Conservation (phyloP, 2,329 filamentous ascomycete species). For the Akanthomyces muscarius region DNA sequence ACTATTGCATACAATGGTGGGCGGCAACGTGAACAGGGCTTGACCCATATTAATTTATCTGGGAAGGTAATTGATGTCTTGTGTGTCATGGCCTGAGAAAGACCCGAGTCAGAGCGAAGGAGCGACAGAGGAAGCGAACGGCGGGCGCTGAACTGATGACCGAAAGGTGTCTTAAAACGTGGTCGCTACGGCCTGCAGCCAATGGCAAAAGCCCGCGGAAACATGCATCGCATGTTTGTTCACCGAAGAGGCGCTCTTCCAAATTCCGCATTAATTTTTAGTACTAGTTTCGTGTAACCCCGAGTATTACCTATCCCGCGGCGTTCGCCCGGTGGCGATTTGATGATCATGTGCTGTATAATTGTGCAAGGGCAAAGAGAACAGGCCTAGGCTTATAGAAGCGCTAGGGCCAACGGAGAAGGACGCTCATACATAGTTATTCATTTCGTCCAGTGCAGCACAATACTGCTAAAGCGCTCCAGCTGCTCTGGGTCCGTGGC, state of each 20-base stretch:
- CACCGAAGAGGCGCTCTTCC: background rate
- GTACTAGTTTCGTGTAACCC: background rate
- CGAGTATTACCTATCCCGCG: background rate
- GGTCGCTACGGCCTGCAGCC: background rate
- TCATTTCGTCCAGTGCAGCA: constrained; percentile 21
- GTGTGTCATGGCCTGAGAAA: background rate
- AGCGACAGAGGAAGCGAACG: background rate
- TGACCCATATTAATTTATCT: background rate
- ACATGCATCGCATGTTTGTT: background rate
- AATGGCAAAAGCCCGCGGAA: background rate
- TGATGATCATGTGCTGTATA: background rate
- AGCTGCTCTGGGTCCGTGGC: constrained; percentile 42
- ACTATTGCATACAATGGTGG: background rate
- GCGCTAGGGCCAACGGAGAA: too few species aligned
- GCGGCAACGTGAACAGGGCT: background rate
- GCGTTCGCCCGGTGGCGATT: background rate
- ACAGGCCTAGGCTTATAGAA: background rate
- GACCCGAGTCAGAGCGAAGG: background rate
- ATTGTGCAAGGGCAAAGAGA: background rate
- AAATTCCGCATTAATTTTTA: background rate
- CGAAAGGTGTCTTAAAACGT: background rate
- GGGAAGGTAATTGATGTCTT: background rate
- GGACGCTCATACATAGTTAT: background rate
- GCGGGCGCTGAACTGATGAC: background rate
- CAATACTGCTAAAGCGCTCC: constrained; percentile 32